phyloP scores from a whole-genome alignment of 2,329 filamentous ascomycete genomes.

The Apiospora saccharicola region DNA sequence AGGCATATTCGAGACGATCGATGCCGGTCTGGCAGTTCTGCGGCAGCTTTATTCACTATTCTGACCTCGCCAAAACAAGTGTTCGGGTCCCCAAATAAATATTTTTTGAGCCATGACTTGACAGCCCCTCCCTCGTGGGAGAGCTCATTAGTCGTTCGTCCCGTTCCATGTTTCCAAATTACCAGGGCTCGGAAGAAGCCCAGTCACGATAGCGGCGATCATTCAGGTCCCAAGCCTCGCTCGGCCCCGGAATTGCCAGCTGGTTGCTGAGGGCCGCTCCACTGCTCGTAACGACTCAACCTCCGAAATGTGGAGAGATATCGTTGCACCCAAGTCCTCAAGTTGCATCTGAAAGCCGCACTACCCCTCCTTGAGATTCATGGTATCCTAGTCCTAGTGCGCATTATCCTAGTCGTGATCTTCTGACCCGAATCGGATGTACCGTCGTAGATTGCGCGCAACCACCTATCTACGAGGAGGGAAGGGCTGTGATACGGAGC shows the following conservation, averaged over 20 bases:
- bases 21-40: neutral
- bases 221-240: slow-evolving; percentile 13
- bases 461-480: neutral
- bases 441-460: slow-evolving; percentile 14
- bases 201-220: slow-evolving; percentile 20
- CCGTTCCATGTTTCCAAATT: slow-evolving; percentile 18
- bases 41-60: neutral
- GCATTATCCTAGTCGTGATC: slow-evolving; percentile 18
- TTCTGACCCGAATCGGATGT: slow-evolving; percentile 19
- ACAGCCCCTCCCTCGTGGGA: neutral
- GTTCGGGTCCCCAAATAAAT: neutral
- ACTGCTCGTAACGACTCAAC: slow-evolving; percentile 9
- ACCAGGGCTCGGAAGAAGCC: slow-evolving; percentile 6
- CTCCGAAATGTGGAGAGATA: slow-evolving; percentile 27
- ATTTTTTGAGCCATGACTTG: neutral
- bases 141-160: neutral
- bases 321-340: slow-evolving; percentile 27
- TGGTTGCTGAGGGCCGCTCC: slow-evolving; percentile 9
- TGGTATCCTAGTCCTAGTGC: slow-evolving; percentile 13
- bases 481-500: neutral
- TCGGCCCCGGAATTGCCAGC: slow-evolving; percentile 10
- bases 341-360: slow-evolving; percentile 27
- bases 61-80: neutral
- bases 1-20: neutral
- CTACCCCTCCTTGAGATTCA: slow-evolving; percentile 21